Base-by-base conservation (phyloP, 495 filamentous ascomycete genomes). In the Tuber indicum region DNA sequence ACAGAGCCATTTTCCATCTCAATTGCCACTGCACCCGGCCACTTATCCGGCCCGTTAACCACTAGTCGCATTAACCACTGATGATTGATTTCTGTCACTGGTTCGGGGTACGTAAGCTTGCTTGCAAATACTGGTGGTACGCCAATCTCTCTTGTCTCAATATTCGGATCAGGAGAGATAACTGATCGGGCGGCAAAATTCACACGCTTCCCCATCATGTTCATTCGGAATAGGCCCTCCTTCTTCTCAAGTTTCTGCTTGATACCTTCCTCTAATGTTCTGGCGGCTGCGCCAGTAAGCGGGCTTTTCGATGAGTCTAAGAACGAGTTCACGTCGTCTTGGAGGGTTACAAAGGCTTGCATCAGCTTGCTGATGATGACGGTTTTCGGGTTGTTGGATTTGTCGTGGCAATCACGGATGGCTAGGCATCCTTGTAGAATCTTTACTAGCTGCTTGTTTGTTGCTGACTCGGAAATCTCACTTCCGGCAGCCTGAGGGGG, bases 121-220 rank as follows among this genome's bases (percentile, higher is more conserved):
- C 89, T 93, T 3, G 96, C 96, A 84, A 99, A 99, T 17, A 98
- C 96, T 36, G 94, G 92, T 32, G 96, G 96, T 6, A 99, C 95
- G 84, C 96, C 96, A 75, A 99, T 98, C 85, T 99, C 96, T 81
- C 95, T 97, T 26, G 95, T 98, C 85, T 99, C 96, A 82, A 99
- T 96, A 82, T 97, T 98, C 6, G 96, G 96, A 84, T 99, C 96
- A 3, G 96, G 96, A 44, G 95, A 98, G 78, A 99, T 99, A 81
- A 99, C 96, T 87, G 91, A 96, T 84, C 96, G 92, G 73, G 96
- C 96, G 75, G 96, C 96, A 84, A 94, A 98, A 85, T 99, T 98
- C 84, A 99, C 96, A 86, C 96, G 92, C 87, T 99, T 99, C 71
- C 96, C 96, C 96, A 99, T 99, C 95, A 99, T 98, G 86, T 99